Evolutionary conservation across 2,329 filamentous ascomycete species (phyloP).

Genomic region (Paraconiothyrium sp.): DNA sequence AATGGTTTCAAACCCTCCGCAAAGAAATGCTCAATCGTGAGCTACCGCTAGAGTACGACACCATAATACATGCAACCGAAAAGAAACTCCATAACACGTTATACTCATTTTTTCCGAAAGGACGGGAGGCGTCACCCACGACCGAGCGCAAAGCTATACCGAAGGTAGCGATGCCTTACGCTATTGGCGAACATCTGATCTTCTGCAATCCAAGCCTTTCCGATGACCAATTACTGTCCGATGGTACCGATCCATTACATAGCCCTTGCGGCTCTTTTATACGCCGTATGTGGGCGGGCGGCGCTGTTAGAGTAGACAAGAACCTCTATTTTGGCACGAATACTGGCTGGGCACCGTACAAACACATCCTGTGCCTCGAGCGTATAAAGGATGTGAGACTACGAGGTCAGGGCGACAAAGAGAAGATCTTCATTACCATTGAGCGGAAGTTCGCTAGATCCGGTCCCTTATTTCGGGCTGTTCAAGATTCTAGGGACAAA

Average conservation of each 20-base stretch:
- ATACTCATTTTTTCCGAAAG: constrained; percentile 29
- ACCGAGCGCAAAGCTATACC: not conserved
- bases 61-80: constrained; percentile 66
- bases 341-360: constrained; percentile 21
- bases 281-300: constrained; percentile 90
- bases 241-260: constrained; percentile 86
- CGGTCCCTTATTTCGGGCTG: constrained; percentile 27
- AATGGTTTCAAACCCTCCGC: constrained; percentile 41
- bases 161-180: constrained; percentile 51
- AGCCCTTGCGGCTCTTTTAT: constrained; percentile 76
- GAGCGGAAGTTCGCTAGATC: constrained; percentile 60
- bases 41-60: constrained; percentile 62
- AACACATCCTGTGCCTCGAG: constrained; percentile 49
- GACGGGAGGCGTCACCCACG: constrained; percentile 5
- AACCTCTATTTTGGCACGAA: constrained; percentile 17
- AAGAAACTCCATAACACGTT: constrained; percentile 68
- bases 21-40: constrained; percentile 57
- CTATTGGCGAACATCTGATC: constrained; percentile 80
- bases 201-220: constrained; percentile 82
- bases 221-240: constrained; percentile 71
- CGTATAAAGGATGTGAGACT: constrained; percentile 59
- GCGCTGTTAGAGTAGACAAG: constrained; percentile 66
- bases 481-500: constrained; percentile 2
- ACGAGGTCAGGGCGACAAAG: constrained; percentile 58
- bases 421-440: constrained; percentile 68